phyloP scores from a whole-genome alignment of 1,284 basidiomycete genomes.

The Pulveroboletus sp. region DNA sequence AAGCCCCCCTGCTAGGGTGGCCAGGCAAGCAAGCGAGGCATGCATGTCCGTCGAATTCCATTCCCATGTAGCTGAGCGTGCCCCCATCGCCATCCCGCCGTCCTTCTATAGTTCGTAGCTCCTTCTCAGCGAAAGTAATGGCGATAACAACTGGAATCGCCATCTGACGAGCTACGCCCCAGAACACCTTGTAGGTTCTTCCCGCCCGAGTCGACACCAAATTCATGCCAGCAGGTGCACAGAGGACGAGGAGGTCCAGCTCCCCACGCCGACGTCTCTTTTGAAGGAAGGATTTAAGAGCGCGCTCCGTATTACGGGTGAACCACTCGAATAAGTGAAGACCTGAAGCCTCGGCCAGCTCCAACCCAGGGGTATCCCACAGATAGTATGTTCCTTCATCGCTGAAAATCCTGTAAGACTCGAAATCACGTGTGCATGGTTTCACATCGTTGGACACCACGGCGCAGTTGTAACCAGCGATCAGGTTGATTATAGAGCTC shows the following conservation, averaged over 20 bases:
- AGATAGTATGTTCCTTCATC: slow-evolving; percentile 10
- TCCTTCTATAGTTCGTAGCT: slow-evolving; percentile 28
- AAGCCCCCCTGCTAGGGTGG: slow-evolving; percentile 18
- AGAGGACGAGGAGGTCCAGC: slow-evolving; percentile 27
- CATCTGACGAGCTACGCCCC: slow-evolving; percentile 10
- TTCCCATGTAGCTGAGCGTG: slow-evolving; percentile 7
- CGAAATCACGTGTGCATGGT: slow-evolving; percentile 20
- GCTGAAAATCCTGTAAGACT: slow-evolving; percentile 15
- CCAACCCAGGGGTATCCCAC: slow-evolving; percentile 34
- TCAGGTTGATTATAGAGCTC: slow-evolving; percentile 32
- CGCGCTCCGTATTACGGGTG: background rate
- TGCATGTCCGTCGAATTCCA: slow-evolving; percentile 28
- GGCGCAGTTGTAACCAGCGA: slow-evolving; percentile 7
- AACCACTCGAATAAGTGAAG: slow-evolving; percentile 12
- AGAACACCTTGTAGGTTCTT: slow-evolving; percentile 20
- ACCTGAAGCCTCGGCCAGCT: slow-evolving; percentile 10
- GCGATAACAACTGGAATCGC: slow-evolving; percentile 27
- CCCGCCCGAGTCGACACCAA: no score
- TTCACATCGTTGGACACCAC: slow-evolving; percentile 12
- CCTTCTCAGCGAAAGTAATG: slow-evolving; percentile 30
- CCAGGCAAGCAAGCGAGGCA: slow-evolving; percentile 26
- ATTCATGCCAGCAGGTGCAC: no score
- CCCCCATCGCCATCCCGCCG: slow-evolving; percentile 34
- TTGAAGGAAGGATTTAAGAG: slow-evolving; percentile 21
- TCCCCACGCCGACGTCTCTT: slow-evolving; percentile 9